Conservation (phyloP, 2,329 filamentous ascomycete genomes). For the Botrytis porri region DNA sequence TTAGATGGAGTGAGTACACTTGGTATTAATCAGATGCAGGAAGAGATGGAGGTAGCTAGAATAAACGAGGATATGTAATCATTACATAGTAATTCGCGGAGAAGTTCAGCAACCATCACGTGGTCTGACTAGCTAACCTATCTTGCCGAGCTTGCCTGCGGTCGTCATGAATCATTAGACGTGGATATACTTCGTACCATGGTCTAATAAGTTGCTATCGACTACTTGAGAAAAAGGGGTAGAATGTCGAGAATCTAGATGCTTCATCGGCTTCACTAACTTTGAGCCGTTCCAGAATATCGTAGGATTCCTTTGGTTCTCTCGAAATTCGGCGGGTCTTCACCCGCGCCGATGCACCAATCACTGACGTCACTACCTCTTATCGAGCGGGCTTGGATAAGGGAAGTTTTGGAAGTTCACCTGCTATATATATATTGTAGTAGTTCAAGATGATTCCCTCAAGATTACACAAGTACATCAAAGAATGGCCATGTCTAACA, state of each 20-base stretch:
- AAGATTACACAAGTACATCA: neutral
- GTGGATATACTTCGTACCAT: too few species aligned
- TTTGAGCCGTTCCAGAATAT: neutral
- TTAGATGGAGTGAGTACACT: too few species aligned
- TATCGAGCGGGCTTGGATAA: neutral
- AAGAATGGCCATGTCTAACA: neutral
- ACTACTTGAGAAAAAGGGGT: neutral
- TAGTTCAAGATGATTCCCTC: neutral
- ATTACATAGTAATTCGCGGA: neutral
- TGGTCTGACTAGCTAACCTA: neutral
- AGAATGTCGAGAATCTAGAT: neutral
- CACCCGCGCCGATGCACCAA: neutral
- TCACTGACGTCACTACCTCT: neutral
- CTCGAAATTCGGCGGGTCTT: neutral
- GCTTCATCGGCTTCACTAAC: neutral
- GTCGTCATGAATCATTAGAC: neutral
- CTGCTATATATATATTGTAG: neutral
- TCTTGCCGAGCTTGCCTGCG: too few species aligned
- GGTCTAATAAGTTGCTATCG: neutral
- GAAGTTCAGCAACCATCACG: neutral
- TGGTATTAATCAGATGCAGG: too few species aligned
- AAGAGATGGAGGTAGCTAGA: too few species aligned
- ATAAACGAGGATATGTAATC: neutral
- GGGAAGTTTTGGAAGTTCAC: neutral
- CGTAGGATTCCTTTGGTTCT: neutral